These are phyloP conservation scores for Geoglossum cookeanum DNA, from an alignment of 2,329 filamentous ascomycete genomes.

Conservation along the genomic window DNA sequence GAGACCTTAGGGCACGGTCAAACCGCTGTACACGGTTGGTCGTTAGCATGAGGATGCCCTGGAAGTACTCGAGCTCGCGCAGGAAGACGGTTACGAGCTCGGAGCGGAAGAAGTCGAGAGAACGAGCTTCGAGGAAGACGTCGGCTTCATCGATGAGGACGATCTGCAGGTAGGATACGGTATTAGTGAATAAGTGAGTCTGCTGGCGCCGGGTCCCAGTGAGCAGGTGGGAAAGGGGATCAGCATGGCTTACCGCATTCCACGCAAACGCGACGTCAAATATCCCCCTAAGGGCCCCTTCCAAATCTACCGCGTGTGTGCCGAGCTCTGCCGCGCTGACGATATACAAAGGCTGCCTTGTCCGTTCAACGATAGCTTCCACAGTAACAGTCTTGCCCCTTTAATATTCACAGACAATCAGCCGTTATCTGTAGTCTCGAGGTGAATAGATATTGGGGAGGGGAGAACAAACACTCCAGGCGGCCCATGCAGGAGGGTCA, in stretches of 20 bases:
- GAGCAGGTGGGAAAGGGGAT: too few species aligned
- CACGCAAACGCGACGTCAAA: constrained; percentile 8
- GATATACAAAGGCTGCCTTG: not conserved
- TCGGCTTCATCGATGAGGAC: constrained; percentile 8
- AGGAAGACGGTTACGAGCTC: constrained; percentile 19
- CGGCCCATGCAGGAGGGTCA: constrained; percentile 63
- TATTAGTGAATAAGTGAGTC: too few species aligned
- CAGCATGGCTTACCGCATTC: too few species aligned
- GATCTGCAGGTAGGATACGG: not conserved
- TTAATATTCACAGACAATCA: not conserved
- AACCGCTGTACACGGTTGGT: constrained; percentile 13
- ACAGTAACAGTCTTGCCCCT: not conserved
- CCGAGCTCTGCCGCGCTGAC: constrained; percentile 38
- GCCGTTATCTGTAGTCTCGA: not conserved
- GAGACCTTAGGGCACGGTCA: constrained; percentile 19
- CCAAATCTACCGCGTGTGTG: constrained; percentile 53
- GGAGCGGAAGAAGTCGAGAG: constrained; percentile 9
- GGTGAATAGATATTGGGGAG: not conserved
- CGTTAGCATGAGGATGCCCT: not conserved
- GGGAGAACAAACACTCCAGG: constrained; percentile 44
- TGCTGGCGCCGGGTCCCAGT: too few species aligned
- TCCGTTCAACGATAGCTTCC: not conserved
- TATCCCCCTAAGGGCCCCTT: constrained; percentile 19
- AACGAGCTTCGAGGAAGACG: not conserved
- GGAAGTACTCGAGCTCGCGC: constrained; percentile 17